A percentile compares a stretch with the other conserved stretches of the same genome.
These are phyloP conservation scores for Lumnitzera littorea DNA, from an alignment of 345 rosid species.

Conservation along the genomic window DNA sequence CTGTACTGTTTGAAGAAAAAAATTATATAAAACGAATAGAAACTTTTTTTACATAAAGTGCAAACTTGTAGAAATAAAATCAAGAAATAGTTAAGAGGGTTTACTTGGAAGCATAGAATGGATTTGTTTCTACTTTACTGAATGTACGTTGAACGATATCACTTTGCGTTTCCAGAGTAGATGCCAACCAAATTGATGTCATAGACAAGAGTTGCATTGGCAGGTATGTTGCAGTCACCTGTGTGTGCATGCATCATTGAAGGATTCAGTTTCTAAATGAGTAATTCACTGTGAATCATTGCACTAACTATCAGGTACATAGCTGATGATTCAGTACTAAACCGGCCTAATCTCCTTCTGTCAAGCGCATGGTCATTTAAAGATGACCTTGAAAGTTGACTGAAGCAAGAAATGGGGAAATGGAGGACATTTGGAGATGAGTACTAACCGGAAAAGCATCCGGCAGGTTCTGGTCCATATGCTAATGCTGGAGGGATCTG, in stretches of 20 bases:
- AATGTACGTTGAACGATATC: neutral
- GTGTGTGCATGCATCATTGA: conserved; percentile 12
- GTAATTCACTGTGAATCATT: no score
- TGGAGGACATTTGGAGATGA: neutral
- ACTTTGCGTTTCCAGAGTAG: conserved; percentile 52
- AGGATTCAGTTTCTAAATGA: no score
- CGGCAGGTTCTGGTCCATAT: conserved; percentile 97
- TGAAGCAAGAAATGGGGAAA: neutral
- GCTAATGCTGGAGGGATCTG: conserved; percentile 83
- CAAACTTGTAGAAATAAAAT: no score
- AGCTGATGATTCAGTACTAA: no score
- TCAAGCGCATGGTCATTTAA: no score
- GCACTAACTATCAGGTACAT: no score
- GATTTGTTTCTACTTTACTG: neutral
- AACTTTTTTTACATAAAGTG: no score
- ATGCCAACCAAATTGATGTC: conserved; percentile 73
- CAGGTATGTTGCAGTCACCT: conserved; percentile 98
- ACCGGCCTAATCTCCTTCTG: no score
- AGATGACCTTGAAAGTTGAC: no score
- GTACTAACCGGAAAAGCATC: conserved; percentile 77
- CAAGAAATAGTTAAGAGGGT: neutral
- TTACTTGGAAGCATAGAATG: neutral
- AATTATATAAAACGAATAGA: no score
- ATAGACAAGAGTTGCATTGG: conserved; percentile 82
- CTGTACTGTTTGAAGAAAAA: no score